A percentile compares a stretch with the other conserved stretches of the same genome.
These are phyloP conservation scores for Erythrophleum fordii DNA, from an alignment of 306 rosid species.

Conservation along the genomic window DNA sequence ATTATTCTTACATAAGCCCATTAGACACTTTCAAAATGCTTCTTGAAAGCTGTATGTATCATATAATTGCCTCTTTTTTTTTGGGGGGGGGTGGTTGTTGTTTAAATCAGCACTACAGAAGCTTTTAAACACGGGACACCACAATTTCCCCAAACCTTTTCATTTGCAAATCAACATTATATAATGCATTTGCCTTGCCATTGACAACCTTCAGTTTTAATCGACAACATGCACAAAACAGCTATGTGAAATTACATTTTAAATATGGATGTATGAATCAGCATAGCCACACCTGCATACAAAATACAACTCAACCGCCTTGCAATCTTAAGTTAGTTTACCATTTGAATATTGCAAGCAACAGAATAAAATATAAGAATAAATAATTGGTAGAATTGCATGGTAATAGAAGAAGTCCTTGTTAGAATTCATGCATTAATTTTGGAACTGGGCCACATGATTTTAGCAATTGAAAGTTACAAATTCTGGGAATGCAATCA, in stretches of 20 bases:
- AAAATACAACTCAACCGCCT: background rate
- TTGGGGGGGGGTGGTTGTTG: too few relatives aligned
- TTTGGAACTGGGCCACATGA: background rate
- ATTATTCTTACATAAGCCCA: constrained; percentile 21
- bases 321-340: constrained; percentile 1
- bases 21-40: background rate
- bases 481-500: background rate
- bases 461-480: background rate
- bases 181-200: constrained; percentile 7
- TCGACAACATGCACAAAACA: background rate
- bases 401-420: background rate
- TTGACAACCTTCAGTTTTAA: background rate
- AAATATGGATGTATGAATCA: background rate
- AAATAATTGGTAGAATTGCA: background rate
- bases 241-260: background rate
- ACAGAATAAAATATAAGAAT: background rate
- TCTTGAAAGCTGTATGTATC: background rate
- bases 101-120: background rate
- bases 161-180: background rate
- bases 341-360: background rate
- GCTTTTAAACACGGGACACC: background rate
- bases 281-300: background rate
- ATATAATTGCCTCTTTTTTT: constrained; percentile 10
- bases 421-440: background rate
- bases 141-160: constrained; percentile 7